These are phyloP conservation scores for Lotmaria passim DNA, from an alignment of 208 protist genomes.

Conservation along the genomic window DNA sequence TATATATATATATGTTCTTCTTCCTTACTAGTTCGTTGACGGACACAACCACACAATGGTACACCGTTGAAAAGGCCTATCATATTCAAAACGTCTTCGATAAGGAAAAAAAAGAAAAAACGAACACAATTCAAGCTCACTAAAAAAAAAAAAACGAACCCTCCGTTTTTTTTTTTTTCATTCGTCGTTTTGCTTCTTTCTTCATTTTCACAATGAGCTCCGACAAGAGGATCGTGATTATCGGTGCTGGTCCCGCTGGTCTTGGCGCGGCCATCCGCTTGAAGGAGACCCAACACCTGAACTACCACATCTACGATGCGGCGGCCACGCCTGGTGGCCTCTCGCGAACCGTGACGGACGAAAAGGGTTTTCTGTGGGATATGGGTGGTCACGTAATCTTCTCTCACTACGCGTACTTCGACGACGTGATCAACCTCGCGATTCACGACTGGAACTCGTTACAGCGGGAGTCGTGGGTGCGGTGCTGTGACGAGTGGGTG, in stretches of 20 bases:
- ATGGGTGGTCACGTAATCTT: conserved; percentile 86
- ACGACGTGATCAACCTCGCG: conserved; percentile 70
- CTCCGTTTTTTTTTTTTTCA: no score
- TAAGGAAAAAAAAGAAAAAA: no score
- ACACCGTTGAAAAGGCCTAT: no score
- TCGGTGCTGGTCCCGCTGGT: conserved; percentile 70
- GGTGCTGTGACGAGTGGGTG: conserved; percentile 57
- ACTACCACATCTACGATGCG: conserved; percentile 68
- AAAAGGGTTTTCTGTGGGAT: conserved; percentile 78
- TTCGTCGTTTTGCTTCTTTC: background rate
- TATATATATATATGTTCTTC: no score
- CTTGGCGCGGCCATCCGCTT: conserved; percentile 73
- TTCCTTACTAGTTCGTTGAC: no score
- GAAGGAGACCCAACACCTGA: conserved; percentile 46
- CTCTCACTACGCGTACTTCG: conserved; percentile 86
- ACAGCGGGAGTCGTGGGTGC: conserved; percentile 66
- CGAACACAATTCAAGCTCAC: background rate
- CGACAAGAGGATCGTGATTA: conserved; percentile 53
- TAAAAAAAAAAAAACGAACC: background rate
- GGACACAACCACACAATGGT: no score
- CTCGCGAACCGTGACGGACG: conserved; percentile 56
- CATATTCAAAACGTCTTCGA: no score
- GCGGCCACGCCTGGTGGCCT: conserved; percentile 52
- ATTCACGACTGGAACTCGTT: conserved; percentile 55
- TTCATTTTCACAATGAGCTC: conserved; percentile 5